Percentiles rank a stretch among this genome's conserved stretches.
These are phyloP conservation scores for Pisolithus thermaeus DNA, from an alignment of 1,284 basidiomycete genomes.

Conservation along the genomic window DNA sequence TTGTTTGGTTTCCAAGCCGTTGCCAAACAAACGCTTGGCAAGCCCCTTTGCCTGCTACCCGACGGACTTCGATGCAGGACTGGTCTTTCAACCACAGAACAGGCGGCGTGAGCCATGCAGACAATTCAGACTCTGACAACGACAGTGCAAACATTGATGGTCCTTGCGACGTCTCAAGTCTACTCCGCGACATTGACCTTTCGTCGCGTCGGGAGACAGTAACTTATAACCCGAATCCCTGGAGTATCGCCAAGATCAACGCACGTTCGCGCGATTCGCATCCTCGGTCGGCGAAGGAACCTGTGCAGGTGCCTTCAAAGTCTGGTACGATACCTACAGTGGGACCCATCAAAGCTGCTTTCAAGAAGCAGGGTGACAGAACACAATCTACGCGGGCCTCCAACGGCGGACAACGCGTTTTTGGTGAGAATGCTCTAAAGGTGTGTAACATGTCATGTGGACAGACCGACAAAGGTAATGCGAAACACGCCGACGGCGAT, in stretches of 20 bases:
- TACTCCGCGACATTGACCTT: constrained; percentile 54
- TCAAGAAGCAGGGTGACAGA: constrained; percentile 17
- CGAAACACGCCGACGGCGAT: neutral
- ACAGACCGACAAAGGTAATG: neutral
- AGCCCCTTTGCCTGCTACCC: neutral
- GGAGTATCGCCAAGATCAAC: constrained; percentile 70
- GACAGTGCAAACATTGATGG: constrained; percentile 6
- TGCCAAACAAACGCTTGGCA: neutral
- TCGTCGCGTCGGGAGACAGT: constrained; percentile 52
- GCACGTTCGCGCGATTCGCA: constrained; percentile 43
- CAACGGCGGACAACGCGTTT: neutral
- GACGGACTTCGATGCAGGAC: neutral
- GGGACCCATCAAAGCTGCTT: constrained; percentile 24
- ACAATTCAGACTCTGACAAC: constrained; percentile 20
- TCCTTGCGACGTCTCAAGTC: constrained; percentile 23
- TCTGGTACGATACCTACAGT: neutral
- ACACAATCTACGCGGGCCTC: neutral
- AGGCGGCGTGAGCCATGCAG: neutral
- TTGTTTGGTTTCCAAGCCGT: neutral
- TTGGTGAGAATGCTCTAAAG: neutral
- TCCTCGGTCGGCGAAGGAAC: constrained; percentile 2
- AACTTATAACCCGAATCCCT: constrained; percentile 63
- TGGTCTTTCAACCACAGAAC: constrained; percentile 34
- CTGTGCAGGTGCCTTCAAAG: neutral
- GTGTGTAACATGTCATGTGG: neutral